A percentile compares a stretch with the other conserved stretches of the same genome.
These are phyloP conservation scores for Globisporangium middletonii DNA, from an alignment of 352 stramenopile species.

Conservation along the genomic window DNA sequence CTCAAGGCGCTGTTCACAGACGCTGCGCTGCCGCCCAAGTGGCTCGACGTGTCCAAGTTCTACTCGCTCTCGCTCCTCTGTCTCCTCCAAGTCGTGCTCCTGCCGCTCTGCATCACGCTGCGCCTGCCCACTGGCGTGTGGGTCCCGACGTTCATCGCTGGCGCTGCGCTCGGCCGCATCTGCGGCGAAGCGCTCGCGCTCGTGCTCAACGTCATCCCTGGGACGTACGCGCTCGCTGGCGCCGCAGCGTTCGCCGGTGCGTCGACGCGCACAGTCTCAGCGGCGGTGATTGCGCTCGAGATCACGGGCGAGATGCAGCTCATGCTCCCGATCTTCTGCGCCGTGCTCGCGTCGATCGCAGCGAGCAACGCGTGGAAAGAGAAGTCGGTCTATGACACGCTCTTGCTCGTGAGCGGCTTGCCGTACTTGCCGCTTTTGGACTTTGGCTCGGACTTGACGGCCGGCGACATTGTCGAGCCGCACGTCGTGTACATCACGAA, in stretches of 20 bases:
- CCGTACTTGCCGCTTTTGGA: conserved; percentile 83
- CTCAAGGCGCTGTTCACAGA: conserved; percentile 60
- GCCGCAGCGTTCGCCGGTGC: conserved; percentile 65
- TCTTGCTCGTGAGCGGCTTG: conserved; percentile 62
- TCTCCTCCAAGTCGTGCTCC: conserved; percentile 45
- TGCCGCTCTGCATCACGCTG: conserved; percentile 80
- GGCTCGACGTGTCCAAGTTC: conserved; percentile 58
- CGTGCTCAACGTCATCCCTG: conserved; percentile 33
- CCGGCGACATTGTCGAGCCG: conserved; percentile 65
- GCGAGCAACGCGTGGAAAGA: conserved; percentile 57
- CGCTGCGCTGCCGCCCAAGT: conserved; percentile 33
- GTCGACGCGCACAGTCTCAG: conserved; percentile 72
- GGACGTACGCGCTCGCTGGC: conserved; percentile 73
- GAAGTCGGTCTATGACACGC: conserved; percentile 82
- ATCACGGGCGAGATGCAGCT: conserved; percentile 79
- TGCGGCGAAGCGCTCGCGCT: conserved; percentile 54
- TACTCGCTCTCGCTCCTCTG: conserved; percentile 51
- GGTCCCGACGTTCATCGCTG: conserved; percentile 82
- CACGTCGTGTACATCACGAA: conserved; percentile 74
- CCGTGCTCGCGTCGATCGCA: conserved; percentile 59
- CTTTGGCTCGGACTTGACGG: conserved; percentile 49
- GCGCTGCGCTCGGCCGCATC: conserved; percentile 70
- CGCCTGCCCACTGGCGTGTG: conserved; percentile 78
- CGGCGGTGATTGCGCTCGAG: conserved; percentile 84
- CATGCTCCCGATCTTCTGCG: conserved; percentile 79